Evolutionary conservation across 2,329 filamentous ascomycete species (phyloP).

Genomic region (Coniella lustricola): DNA sequence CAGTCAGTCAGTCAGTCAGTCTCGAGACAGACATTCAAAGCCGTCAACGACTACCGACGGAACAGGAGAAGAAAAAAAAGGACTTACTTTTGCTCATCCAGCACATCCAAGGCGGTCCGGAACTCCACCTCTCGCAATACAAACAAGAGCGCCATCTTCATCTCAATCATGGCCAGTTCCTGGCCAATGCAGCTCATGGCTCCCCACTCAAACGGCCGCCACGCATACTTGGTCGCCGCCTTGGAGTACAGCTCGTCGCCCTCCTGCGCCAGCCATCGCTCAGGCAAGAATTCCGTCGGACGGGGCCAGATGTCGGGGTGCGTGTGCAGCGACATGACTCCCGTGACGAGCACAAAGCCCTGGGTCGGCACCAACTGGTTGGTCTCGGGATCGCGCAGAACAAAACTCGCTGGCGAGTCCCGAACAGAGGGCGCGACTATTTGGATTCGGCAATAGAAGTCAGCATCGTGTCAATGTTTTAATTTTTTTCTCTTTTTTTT

Average conservation of each 20-base stretch:
- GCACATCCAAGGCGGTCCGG: slow-evolving; percentile 4
- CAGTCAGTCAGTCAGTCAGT: background rate
- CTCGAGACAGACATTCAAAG: background rate
- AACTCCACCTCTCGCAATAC: slow-evolving; percentile 7
- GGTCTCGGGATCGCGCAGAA: slow-evolving; percentile 26
- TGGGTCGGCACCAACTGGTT: slow-evolving; percentile 29
- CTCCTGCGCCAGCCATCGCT: slow-evolving; percentile 32
- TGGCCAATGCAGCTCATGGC: slow-evolving; percentile 29
- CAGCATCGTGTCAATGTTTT: too few relatives aligned
- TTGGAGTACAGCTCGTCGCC: slow-evolving; percentile 20
- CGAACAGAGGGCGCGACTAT: slow-evolving; percentile 38
- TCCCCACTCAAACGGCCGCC: slow-evolving; percentile 32
- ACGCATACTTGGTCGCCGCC: slow-evolving; percentile 19
- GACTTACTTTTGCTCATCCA: slow-evolving; percentile 4
- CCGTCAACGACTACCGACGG: too few relatives aligned
- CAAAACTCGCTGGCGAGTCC: slow-evolving; percentile 23
- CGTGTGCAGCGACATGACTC: slow-evolving; percentile 23
- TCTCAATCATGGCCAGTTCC: slow-evolving; percentile 28
- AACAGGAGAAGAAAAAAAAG: background rate
- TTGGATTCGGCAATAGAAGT: slow-evolving; percentile 16
- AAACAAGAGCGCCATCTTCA: slow-evolving; percentile 23
- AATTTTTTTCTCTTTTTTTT: background rate
- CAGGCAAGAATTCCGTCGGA: slow-evolving; percentile 32
- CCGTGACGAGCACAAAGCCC: slow-evolving; percentile 21
- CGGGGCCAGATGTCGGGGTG: slow-evolving; percentile 30